Base-by-base conservation (phyloP, 1,284 basidiomycete species). In the Rhodotorula sp. region DNA sequence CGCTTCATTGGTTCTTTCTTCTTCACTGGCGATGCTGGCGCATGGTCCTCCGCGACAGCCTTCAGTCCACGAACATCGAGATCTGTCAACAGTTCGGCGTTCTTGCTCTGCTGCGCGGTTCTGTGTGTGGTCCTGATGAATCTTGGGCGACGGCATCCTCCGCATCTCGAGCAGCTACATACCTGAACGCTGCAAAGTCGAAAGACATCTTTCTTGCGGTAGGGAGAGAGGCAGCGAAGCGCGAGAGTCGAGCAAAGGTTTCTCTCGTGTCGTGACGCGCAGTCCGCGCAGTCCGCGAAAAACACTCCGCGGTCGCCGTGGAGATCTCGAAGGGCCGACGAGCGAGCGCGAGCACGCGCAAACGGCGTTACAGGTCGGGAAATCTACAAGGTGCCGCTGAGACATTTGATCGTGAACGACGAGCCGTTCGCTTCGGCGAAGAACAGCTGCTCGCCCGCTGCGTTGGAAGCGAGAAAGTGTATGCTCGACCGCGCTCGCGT, bases 391-490 rank as follows among this genome's bases (percentile, higher is more conserved):
- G 67, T 42, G 10, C 53, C n/a, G 14, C 22, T 26, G 20, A 71
- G 59, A 48, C 69, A 67, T 4, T 44, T 29, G 7, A 72, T 54
- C 14, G 58, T 51, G 55, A 24, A 62, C 8, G 64, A 61, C 3
- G 44, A 37, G 4, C 72, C 72, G 12, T 67, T 60, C 8, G 64
- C 62, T 49, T 77, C 64, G 30, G 69, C 58, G 55, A 69, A 76
- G 56, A 76, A 68, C 3, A 75, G 55, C 54, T 73, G 69, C 49
- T 66, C 67, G 29, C 64, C 62, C 6, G 64, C 49, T 5, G 55
- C 18, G 30, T 77, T 72, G 7, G 73, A 74, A 0, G 72, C 69
- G 59, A 76, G 72, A 24, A 68, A 68, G 29, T 66, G 48, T 44
- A 73, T 55, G 24, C n/a, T 29, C 12, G 22, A 30, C 20, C 12